Evolutionary conservation across 805 yeast genomes (phyloP).

Genomic region (Candida takata): DNA sequence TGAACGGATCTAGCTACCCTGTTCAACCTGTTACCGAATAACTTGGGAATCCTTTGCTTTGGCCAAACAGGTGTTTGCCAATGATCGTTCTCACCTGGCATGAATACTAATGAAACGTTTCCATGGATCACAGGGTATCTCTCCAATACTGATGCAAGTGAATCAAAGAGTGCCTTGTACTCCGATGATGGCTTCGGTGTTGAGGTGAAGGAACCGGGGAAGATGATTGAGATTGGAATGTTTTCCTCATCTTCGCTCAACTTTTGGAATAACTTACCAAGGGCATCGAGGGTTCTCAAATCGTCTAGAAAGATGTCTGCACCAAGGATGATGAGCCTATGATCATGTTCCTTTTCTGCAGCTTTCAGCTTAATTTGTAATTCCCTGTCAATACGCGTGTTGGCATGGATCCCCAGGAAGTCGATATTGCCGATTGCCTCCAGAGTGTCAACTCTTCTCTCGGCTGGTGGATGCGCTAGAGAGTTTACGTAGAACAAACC

Average conservation of each 20-base stretch:
- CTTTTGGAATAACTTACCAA: conserved; percentile 52
- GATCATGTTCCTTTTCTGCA: conserved; percentile 54
- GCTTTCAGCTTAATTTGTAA: conserved; percentile 47
- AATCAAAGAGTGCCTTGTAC: conserved; percentile 66
- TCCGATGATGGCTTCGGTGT: conserved; percentile 52
- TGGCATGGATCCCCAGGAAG: conserved; percentile 45
- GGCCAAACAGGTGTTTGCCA: conserved; percentile 86
- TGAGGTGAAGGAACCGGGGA: conserved; percentile 77
- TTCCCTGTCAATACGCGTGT: conserved; percentile 53
- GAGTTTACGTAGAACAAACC: conserved; percentile 66
- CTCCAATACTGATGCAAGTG: conserved; percentile 58
- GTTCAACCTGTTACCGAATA: conserved; percentile 63
- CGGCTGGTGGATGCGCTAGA: conserved; percentile 86
- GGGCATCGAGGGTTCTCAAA: conserved; percentile 47
- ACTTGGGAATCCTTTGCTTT: conserved; percentile 57
- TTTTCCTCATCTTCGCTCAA: conserved; percentile 44
- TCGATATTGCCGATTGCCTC: conserved; percentile 78
- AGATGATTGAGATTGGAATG: conserved; percentile 61
- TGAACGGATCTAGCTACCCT: conserved; percentile 47
- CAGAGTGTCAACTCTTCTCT: conserved; percentile 54
- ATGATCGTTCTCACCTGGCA: conserved; percentile 92
- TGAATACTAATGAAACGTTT: conserved; percentile 53
- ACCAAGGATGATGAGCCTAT: conserved; percentile 66
- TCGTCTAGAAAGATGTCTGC: conserved; percentile 66
- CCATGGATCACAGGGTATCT: conserved; percentile 47